Conservation (phyloP, 2,329 filamentous ascomycete genomes). For the Arachnomyces sp. region DNA sequence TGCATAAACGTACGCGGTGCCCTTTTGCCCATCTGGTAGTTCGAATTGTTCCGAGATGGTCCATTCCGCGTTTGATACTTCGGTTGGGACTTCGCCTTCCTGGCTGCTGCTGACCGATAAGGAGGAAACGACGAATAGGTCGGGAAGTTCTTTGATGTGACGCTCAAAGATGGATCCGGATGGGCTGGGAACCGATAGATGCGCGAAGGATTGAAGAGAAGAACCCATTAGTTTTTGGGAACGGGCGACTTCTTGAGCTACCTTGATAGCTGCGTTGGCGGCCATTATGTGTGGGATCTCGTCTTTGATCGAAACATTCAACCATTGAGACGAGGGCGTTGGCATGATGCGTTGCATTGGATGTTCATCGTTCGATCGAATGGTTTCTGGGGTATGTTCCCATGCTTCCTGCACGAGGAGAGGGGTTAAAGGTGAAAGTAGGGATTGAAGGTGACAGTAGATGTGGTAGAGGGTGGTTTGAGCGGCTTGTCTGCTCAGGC, state of each 20-base stretch:
- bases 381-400: conserved; percentile 61
- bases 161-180: conserved; percentile 20
- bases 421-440: conserved; percentile 74
- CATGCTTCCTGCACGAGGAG: conserved; percentile 81
- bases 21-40: conserved; percentile 24
- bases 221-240: conserved; percentile 65
- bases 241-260: conserved; percentile 64
- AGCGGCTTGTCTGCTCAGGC: conserved; percentile 49
- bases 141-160: conserved; percentile 44
- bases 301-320: conserved; percentile 41
- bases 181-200: conserved; percentile 22
- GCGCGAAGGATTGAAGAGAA: conserved; percentile 68
- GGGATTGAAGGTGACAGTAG: conserved; percentile 62
- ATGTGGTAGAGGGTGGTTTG: conserved; percentile 54
- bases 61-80: conserved; percentile 31
- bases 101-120: conserved; percentile 42
- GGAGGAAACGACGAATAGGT: conserved; percentile 61
- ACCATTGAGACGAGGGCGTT: conserved; percentile 25
- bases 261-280: conserved; percentile 61
- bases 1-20: conserved; percentile 35
- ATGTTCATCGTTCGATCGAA: conserved; percentile 44
- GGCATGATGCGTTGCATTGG: conserved; percentile 35
- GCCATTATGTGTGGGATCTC: conserved; percentile 35
- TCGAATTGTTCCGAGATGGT: conserved; percentile 36
- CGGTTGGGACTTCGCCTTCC: conserved; percentile 20